A percentile compares a stretch with the other conserved stretches of the same genome.
Evolutionary conservation across 2,329 filamentous ascomycete species (phyloP).

Genomic region (Alternaria metachromatica): DNA sequence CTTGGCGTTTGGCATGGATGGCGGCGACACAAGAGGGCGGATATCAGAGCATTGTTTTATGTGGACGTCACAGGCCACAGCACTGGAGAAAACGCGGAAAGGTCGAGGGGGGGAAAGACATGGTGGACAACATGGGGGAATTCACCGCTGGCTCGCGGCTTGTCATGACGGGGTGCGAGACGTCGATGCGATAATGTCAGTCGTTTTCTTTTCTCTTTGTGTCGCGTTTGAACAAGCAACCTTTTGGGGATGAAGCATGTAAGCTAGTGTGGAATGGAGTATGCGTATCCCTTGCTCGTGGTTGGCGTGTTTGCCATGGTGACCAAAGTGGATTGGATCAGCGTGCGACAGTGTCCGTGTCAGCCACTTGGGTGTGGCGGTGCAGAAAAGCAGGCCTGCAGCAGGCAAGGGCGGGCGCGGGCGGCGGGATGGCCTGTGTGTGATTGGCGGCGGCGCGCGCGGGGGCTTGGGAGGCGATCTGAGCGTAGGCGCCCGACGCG

Average conservation of each 20-base stretch:
- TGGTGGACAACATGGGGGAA: slow-evolving; percentile 24
- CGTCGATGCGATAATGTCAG: slow-evolving; percentile 31
- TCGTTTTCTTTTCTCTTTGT: slow-evolving; percentile 35
- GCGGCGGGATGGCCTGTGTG: slow-evolving; percentile 5
- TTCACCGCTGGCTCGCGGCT: slow-evolving; percentile 15
- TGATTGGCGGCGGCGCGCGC: slow-evolving; percentile 1
- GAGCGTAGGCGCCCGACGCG: slow-evolving; percentile 24
- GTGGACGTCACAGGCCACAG: background rate
- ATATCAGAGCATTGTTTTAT: slow-evolving; percentile 7
- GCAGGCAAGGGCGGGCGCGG: slow-evolving; percentile 6
- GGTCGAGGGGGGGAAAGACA: slow-evolving; percentile 24
- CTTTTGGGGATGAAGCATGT: slow-evolving; percentile 29
- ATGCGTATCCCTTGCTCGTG: slow-evolving; percentile 16
- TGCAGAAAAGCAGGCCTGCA: background rate
- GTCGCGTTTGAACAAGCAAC: slow-evolving; percentile 31
- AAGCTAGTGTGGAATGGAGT: slow-evolving; percentile 29
- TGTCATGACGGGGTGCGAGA: slow-evolving; percentile 14
- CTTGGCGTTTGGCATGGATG: slow-evolving; percentile 28
- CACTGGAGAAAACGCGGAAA: slow-evolving; percentile 4
- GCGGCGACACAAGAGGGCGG: slow-evolving; percentile 32
- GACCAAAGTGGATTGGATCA: background rate
- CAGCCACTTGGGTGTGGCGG: background rate
- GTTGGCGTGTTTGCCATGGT: background rate
- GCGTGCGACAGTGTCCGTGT: background rate
- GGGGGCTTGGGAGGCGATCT: slow-evolving; percentile 10